Base-by-base conservation (phyloP, 164 flowering plant species). In the Houttuynia cordata region DNA sequence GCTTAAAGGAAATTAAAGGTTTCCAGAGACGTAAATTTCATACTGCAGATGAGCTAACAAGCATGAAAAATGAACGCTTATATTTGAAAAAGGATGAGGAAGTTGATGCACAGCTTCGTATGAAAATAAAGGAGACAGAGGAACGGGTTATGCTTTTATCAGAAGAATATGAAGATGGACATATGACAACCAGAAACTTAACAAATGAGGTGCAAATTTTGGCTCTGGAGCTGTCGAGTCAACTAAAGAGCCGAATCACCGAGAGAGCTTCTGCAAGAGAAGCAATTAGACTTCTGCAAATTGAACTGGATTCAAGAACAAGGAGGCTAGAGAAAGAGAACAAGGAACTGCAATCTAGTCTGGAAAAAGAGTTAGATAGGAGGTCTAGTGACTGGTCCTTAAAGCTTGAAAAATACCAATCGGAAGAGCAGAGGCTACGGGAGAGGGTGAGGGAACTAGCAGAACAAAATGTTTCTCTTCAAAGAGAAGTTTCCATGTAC, bases 391-490 rank as follows among this genome's bases (percentile, higher is more conserved):
- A 94, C 50, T 88, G 97, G 96, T 81, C 95, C 23, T 67, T 60
- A 19, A 88, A 88, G 80, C 83, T 88, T 58, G 94, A 87, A 64
- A 91, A 82, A 58, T 86, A 70, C 67, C 87, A 83, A 60, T 50
- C 64, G 22, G 97, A 94, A 75, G 99, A 94, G 70, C 80, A 84
- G 66, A 87, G 91, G 76, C 87, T 94, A 25, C 82, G 97, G 20
- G 91, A 91, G 55, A 82, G 99, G 57, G 90, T 88, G 49, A 75
- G 91, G 70, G 96, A 94, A 68, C 84, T 94, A 8, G 97, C 97
- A 40, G 97, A 94, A 77, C 96, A 86, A 57, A 91, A 91, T 75
- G 97, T 91, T 51, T 80, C 87, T 3, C 81, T 91, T 45, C 99
- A 91, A 71, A 85, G 88, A 69, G 96, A 94, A 72, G 82, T 84